Evolutionary conservation across 345 rosid genomes (phyloP), one percentile per base, ranked within the genome.

Genomic region (Dipteronia sinensis): DNA sequence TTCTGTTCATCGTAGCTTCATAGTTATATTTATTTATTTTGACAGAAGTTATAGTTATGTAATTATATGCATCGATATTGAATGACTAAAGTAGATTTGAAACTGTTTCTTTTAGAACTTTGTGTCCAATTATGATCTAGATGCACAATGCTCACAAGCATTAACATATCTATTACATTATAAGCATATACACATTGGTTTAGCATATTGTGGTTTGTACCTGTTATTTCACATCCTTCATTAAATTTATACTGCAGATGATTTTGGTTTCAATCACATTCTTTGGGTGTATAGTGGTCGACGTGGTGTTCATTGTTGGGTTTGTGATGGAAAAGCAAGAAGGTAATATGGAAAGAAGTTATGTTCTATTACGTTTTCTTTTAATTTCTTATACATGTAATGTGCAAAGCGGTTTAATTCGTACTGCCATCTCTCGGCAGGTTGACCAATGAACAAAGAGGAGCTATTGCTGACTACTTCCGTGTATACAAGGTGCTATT

Each of bases 251-350:
- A 49, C 19, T 81, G 91, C 89, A 92, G 98, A 89, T 85, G 98
- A 92, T 80, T 93, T 93, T 89, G 97, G 98, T 82, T 93, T 95
- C 82, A 85, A 78, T 77, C 98, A 95, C 78, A 87, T 94, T 47
- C 97, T 95, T 68, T 95, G 99, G 98, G 98, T 89, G 72, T 95
- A 82, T 72, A 95, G 98, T 69, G 99, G 99, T 10, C 91, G 99
- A 0, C 97, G 97, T 83, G 98, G 99, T 77, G 98, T 95, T 77
- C 98, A 95, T 73, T 95, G 97, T 83, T 95, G 98, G 99, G 97
- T 92, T 84, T 95, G 96, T 85, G 98, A 95, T 85, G 87, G 87
- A 58, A 92, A 88, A 90, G 99, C 98, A 61, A 90, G 98, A 82
- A 90, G 97, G 99, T 93, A 76, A 77, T 72, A 56, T 62, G 10